These are phyloP conservation scores for Wilhelminamyces savonicus DNA, from an alignment of 805 yeast species.

Conservation along the genomic window DNA sequence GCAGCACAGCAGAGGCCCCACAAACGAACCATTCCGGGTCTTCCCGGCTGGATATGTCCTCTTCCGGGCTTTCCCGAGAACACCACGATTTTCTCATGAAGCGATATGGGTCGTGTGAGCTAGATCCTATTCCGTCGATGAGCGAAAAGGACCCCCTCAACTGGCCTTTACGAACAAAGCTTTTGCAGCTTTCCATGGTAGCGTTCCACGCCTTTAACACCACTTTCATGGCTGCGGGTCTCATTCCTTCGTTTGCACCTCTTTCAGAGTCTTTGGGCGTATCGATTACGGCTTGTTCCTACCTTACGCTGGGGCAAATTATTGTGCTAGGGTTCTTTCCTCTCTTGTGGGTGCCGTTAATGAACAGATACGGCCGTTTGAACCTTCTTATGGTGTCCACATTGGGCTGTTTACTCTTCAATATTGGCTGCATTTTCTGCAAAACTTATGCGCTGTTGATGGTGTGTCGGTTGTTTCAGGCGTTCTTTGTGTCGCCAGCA, in stretches of 20 bases:
- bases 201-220: conserved; percentile 10
- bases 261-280: conserved; percentile 5
- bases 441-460: conserved; percentile 6
- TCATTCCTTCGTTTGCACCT: conserved; percentile 9
- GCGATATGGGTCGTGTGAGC: neutral
- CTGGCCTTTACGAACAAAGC: neutral
- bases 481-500: conserved; percentile 10
- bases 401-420: conserved; percentile 5
- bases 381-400: conserved; percentile 5
- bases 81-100: neutral
- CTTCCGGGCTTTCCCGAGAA: conserved; percentile 1
- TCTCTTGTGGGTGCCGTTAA: conserved; percentile 10
- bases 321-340: conserved; percentile 9
- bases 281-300: conserved; percentile 6
- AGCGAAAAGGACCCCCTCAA: neutral
- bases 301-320: conserved; percentile 10
- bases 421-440: conserved; percentile 9
- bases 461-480: conserved; percentile 8
- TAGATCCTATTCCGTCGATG: neutral
- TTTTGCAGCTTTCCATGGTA: too few relatives aligned
- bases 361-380: conserved; percentile 9
- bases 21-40: too few relatives aligned
- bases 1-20: too few relatives aligned
- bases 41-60: too few relatives aligned
- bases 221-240: conserved; percentile 14